Conservation (phyloP, 2,329 filamentous ascomycete species). For the Sclerotinia glacialis region DNA sequence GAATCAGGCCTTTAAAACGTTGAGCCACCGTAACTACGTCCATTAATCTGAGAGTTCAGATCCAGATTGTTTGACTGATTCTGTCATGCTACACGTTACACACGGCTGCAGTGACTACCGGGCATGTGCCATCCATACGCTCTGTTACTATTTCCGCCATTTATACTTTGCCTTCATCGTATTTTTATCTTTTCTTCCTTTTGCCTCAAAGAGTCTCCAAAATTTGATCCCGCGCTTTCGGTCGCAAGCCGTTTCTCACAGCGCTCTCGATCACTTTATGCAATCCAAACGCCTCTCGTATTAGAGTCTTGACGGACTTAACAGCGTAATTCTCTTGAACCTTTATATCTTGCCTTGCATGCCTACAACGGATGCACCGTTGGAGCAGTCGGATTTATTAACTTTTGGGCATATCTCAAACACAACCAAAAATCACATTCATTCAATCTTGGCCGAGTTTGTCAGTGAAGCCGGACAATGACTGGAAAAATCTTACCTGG, state of each 20-base stretch:
- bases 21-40: neutral
- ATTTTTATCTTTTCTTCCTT: conserved; percentile 38
- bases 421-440: neutral
- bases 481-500: conserved; percentile 8
- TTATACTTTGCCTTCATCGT: conserved; percentile 45
- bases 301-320: neutral
- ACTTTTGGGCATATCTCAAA: neutral
- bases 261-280: neutral
- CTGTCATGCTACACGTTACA: conserved; percentile 18
- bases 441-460: conserved; percentile 56
- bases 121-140: conserved; percentile 58
- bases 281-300: neutral
- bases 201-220: neutral
- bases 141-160: conserved; percentile 46
- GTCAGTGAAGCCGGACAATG: conserved; percentile 38
- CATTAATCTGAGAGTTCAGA: conserved; percentile 12
- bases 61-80: conserved; percentile 11
- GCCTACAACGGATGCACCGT: conserved; percentile 1
- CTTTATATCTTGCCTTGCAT: conserved; percentile 17
- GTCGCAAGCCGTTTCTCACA: conserved; percentile 9
- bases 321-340: neutral
- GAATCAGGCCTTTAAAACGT: conserved; percentile 9
- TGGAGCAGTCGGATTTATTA: conserved; percentile 4
- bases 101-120: conserved; percentile 21
- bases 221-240: neutral